Percentiles rank a stretch among this genome's conserved stretches.
These are phyloP conservation scores for Boletus pseudopeckii DNA, from an alignment of 768 basidiomycete species.

Conservation along the genomic window DNA sequence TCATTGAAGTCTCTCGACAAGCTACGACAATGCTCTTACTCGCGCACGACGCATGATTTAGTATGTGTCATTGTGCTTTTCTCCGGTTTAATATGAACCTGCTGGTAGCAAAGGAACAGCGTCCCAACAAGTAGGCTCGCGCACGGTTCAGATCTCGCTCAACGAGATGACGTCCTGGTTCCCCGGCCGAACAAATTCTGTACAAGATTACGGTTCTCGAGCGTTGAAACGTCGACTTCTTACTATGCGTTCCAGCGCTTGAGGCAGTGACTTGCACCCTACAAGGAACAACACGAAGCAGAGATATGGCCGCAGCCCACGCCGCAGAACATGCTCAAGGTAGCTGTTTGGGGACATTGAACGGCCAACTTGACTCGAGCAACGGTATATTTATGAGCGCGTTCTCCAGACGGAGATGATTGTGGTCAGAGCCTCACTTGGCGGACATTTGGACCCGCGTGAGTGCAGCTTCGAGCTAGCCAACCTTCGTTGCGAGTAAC, in stretches of 20 bases:
- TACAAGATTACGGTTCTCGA: neutral
- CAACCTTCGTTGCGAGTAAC: neutral
- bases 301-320: neutral
- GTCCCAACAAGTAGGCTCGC: neutral
- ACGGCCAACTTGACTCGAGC: neutral
- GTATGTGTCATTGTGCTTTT: neutral
- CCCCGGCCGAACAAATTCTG: no score
- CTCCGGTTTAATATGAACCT: no score
- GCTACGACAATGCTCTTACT: neutral
- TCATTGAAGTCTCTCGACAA: neutral
- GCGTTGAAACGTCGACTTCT: neutral
- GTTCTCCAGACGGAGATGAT: conserved; percentile 8
- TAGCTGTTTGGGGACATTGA: neutral
- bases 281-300: neutral
- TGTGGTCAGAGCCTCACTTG: neutral
- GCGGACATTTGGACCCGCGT: conserved; percentile 7
- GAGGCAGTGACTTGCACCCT: neutral
- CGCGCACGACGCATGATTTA: no score
- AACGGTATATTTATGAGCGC: neutral
- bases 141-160: no score
- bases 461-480: neutral
- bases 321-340: neutral
- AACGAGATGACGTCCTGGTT: no score
- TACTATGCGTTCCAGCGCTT: neutral
- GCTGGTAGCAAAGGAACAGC: no score